A percentile compares a stretch with the other conserved stretches of the same genome.
These are phyloP conservation scores for Colletotrichum karsti DNA, from an alignment of 2,329 filamentous ascomycete species.

Conservation along the genomic window DNA sequence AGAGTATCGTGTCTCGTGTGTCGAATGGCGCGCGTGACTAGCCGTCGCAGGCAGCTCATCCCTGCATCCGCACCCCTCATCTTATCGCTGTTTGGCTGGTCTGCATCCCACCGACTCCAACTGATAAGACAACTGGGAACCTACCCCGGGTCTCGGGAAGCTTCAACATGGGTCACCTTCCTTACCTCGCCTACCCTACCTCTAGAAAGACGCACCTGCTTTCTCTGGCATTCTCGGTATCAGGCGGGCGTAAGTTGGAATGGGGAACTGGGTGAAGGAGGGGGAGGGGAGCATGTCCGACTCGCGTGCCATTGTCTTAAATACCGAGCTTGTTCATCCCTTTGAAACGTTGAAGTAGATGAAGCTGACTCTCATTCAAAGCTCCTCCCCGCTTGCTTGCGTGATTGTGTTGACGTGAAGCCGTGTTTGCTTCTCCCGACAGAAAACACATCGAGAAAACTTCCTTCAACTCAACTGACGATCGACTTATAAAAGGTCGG, in stretches of 20 bases:
- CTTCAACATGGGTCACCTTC: not conserved
- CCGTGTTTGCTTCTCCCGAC: not conserved
- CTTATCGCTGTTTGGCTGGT: conserved; percentile 22
- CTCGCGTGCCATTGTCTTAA: conserved; percentile 10
- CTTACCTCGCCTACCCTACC: conserved; percentile 1
- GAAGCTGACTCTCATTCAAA: not conserved
- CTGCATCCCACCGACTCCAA: not conserved
- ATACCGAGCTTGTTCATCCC: not conserved
- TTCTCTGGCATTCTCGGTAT: conserved; percentile 13
- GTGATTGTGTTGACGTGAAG: not conserved
- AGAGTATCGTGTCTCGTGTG: not conserved
- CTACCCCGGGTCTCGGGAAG: conserved; percentile 5
- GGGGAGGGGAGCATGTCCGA: conserved; percentile 1
- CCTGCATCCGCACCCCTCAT: not conserved
- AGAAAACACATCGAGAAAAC: not conserved
- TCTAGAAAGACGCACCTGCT: not conserved
- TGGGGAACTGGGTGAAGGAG: not conserved
- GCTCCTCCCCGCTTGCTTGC: not conserved
- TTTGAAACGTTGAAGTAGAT: not conserved
- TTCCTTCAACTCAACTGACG: not conserved
- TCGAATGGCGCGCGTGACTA: conserved; percentile 5
- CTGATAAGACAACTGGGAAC: conserved; percentile 13
- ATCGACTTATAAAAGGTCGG: not conserved
- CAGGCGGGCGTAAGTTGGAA: conserved; percentile 1
- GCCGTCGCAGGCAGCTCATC: conserved; percentile 9